These are phyloP conservation scores for Trichothecium roseum DNA, from an alignment of 2,329 filamentous ascomycete species.

Conservation along the genomic window DNA sequence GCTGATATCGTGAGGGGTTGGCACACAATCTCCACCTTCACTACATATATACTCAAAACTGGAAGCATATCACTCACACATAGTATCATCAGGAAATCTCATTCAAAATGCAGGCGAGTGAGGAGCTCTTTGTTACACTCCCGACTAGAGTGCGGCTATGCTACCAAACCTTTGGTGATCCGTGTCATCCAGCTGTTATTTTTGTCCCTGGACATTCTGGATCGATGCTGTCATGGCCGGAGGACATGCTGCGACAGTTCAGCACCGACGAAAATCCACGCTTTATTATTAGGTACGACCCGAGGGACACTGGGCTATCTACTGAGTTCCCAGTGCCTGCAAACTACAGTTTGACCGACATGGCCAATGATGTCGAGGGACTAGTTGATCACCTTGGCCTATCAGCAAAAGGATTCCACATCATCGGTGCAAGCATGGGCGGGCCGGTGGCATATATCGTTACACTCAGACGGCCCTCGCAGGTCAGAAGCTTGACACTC, in stretches of 20 bases:
- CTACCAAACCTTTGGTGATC: slow-evolving; percentile 16
- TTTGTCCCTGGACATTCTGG: slow-evolving; percentile 11
- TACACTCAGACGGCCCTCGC: slow-evolving; percentile 8
- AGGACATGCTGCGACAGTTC: slow-evolving; percentile 10
- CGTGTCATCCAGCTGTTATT: slow-evolving; percentile 14
- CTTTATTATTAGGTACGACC: slow-evolving; percentile 13
- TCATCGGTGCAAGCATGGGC: slow-evolving; percentile 16
- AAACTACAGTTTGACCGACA: slow-evolving; percentile 14
- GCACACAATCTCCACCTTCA: too few species aligned
- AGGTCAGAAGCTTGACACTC: slow-evolving; percentile 13
- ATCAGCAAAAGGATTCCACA: slow-evolving; percentile 11
- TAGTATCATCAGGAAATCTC: too few species aligned
- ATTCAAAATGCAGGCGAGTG: slow-evolving; percentile 2
- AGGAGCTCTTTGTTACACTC: slow-evolving; percentile 15
- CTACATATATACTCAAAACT: too few species aligned
- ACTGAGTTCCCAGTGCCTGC: slow-evolving; percentile 13
- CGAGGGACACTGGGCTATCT: slow-evolving; percentile 13
- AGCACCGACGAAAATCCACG: too few species aligned
- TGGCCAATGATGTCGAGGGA: slow-evolving; percentile 16
- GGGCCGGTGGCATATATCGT: slow-evolving; percentile 13
- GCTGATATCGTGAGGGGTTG: too few species aligned
- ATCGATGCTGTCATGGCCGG: slow-evolving; percentile 15
- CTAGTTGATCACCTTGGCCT: slow-evolving; percentile 15
- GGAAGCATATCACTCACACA: too few species aligned
- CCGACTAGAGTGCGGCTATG: slow-evolving; percentile 16